These are phyloP conservation scores for Striga asiatica DNA, from an alignment of 257 asterid species.

Conservation along the genomic window DNA sequence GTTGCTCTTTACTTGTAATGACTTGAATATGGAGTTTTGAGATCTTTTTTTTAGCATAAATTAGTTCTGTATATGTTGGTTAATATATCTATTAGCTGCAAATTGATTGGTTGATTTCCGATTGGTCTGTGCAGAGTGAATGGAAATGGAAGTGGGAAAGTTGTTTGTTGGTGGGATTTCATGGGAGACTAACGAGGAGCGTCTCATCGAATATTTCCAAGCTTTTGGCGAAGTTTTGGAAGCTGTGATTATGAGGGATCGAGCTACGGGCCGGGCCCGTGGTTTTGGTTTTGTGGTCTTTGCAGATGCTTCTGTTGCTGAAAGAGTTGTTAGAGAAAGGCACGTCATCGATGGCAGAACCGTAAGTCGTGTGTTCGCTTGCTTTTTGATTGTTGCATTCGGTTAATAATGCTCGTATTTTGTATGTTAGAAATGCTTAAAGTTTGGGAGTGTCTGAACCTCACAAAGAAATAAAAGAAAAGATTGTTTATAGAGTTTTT, in stretches of 20 bases:
- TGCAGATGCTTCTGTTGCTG: conserved; percentile 40
- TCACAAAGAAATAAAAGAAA: too few relatives aligned
- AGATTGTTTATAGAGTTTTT: too few relatives aligned
- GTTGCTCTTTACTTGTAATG: neutral
- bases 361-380: conserved; percentile 21
- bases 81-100: conserved; percentile 13
- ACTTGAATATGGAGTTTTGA: conserved; percentile 1
- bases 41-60: neutral
- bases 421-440: too few relatives aligned
- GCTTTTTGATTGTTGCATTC: neutral
- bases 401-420: neutral
- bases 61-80: neutral
- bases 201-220: conserved; percentile 35
- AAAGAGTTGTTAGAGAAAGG: conserved; percentile 34
- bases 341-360: conserved; percentile 46
- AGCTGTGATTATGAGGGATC: conserved; percentile 46
- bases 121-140: conserved; percentile 22
- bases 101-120: conserved; percentile 14
- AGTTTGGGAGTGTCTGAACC: neutral
- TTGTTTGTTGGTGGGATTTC: conserved; percentile 48
- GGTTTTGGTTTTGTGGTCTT: conserved; percentile 47
- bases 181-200: conserved; percentile 43
- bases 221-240: conserved; percentile 40
- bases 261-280: conserved; percentile 51
- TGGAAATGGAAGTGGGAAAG: conserved; percentile 45